phyloP scores from a whole-genome alignment of 768 basidiomycete species.

The Russula olivacea region DNA sequence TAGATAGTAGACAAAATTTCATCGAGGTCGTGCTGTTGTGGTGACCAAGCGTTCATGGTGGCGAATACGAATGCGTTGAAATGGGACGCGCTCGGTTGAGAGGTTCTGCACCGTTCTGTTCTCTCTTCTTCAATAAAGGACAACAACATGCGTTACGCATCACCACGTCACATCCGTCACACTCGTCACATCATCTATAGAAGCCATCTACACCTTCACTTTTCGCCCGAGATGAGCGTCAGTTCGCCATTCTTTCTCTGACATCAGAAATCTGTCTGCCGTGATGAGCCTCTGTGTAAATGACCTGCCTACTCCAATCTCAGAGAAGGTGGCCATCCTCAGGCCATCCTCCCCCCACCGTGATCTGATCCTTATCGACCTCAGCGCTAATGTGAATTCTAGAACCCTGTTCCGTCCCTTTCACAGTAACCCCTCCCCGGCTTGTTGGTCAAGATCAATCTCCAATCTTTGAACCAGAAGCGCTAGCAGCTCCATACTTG shows the following conservation, averaged over 20 bases:
- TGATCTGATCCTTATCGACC: constrained; percentile 16
- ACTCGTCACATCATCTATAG: neutral
- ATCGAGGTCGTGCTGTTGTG: constrained; percentile 78
- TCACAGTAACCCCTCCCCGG: neutral
- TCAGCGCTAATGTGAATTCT: constrained; percentile 13
- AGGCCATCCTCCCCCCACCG: neutral
- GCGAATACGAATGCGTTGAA: constrained; percentile 21
- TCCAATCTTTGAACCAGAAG: constrained; percentile 1
- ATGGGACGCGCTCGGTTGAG: constrained; percentile 17
- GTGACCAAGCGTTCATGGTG: constrained; percentile 65
- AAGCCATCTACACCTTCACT: neutral
- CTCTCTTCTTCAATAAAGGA: constrained; percentile 18
- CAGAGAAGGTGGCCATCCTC: neutral
- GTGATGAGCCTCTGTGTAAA: neutral
- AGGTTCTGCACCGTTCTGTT: constrained; percentile 21
- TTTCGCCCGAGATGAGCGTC: constrained; percentile 5
- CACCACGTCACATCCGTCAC: neutral
- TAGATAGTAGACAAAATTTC: constrained; percentile 90
- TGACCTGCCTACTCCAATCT: neutral
- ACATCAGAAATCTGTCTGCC: neutral
- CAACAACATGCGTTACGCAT: constrained; percentile 20
- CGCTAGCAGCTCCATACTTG: neutral
- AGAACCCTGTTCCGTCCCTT: constrained; percentile 11
- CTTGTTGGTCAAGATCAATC: constrained; percentile 8
- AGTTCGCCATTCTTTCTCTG: constrained; percentile 4